Evolutionary conservation across 2,329 filamentous ascomycete species (phyloP).

Genomic region (Periconia sp.): DNA sequence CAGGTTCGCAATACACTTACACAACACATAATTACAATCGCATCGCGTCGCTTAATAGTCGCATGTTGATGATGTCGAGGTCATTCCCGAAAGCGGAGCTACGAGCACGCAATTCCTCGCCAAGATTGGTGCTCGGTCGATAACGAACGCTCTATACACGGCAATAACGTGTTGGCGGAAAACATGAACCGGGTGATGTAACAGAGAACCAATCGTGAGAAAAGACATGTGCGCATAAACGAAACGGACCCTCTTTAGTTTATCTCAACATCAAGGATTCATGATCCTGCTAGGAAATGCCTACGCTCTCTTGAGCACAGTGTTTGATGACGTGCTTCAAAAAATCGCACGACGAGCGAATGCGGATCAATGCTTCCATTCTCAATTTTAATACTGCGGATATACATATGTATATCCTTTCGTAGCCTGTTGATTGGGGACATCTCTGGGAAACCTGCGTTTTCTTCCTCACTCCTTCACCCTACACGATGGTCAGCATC

Average conservation of each 20-base stretch:
- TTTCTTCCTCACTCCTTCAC: no score
- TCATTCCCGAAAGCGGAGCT: constrained; percentile 11
- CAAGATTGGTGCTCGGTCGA: constrained; percentile 19
- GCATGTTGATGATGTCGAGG: constrained; percentile 15
- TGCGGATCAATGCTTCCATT: not conserved
- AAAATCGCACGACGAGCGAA: not conserved
- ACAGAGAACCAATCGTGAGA: not conserved
- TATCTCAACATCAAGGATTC: not conserved
- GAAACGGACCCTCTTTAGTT: not conserved
- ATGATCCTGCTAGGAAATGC: not conserved
- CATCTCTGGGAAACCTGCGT: no score
- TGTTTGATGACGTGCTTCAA: not conserved
- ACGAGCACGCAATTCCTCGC: constrained; percentile 29
- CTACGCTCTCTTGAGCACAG: not conserved
- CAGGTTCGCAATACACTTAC: no score
- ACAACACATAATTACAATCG: not conserved
- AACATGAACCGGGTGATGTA: not conserved
- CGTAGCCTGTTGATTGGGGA: no score
- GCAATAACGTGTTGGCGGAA: not conserved
- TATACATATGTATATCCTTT: no score
- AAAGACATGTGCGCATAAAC: not conserved
- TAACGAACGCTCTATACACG: not conserved
- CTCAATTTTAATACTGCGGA: not conserved
- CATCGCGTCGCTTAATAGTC: constrained; percentile 1
- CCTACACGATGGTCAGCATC: no score